Base-by-base conservation (phyloP, 164 flowering plant genomes). In the Umbilicus rupestris region DNA sequence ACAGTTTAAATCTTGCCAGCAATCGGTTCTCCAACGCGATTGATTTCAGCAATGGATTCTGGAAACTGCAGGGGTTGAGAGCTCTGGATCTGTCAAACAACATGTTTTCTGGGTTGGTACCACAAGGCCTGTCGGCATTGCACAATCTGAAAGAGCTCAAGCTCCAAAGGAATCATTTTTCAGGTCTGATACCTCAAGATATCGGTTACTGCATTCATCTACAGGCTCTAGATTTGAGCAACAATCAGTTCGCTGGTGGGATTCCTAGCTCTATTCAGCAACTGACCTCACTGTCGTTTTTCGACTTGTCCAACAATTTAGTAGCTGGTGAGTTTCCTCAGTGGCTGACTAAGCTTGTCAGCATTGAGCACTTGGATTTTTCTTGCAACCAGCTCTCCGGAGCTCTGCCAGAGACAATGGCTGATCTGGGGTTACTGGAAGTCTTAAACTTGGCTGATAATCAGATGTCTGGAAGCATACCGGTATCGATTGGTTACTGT, bases 181-280 rank as follows among this genome's bases (percentile, higher is more conserved):
- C 85, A 0, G 98, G 98, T 1, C 55, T 73, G 0, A 11, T 93
- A 8, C 97, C 97, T 0, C 62, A 62, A 16, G 97, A 90, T 68
- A 69, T 88, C 7, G 97, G 98, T 39, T 66, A 83, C 1, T 87
- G 97, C 57, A 87, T 82, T 7, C 97, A 90, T 62, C 71, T 90
- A 69, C 69, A 1, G 17, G 75, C 19, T 14, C 35, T 93, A 49
- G 90, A 93, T 78, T 75, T 85, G 2, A 77, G 92, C 39, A 29
- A 77, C 28, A 93, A 93, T 73, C 57, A 63, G 35, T 83, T 93
- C 70, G 62, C 70, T 1, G 96, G 88, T 42, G 63, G 47, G 22
- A 11, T 89, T 15, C 98, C 98, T 0, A 74, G 30, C 1, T 83
- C 88, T 3, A 66, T 93, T 10, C 77, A 75, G 70, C 65, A 41